Conservation (phyloP, 225 moss, liverwort and hornwort species). For the Rhytidiadelphus loreus region DNA sequence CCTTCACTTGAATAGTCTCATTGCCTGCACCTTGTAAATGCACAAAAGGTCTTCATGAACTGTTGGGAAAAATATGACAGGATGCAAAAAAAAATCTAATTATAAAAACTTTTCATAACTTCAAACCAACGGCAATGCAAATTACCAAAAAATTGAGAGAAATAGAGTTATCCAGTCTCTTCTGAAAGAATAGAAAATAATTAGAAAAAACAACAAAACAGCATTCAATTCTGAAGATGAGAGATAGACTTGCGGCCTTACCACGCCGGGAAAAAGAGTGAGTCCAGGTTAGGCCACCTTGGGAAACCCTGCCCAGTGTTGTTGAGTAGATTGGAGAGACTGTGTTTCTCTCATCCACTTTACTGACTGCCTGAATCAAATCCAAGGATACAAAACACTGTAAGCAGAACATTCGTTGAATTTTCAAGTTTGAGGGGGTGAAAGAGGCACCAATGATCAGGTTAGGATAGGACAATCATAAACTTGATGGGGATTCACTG, state of each 20-base stretch:
- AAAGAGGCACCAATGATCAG: background rate
- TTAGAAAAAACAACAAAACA: background rate
- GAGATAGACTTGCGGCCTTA: background rate
- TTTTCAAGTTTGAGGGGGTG: background rate
- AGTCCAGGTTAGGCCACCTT: conserved; percentile 60
- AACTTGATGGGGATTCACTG: background rate
- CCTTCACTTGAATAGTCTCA: conserved; percentile 38
- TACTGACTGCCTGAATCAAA: conserved; percentile 27
- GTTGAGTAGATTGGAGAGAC: conserved; percentile 39
- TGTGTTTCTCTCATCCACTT: conserved; percentile 28
- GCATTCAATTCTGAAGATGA: background rate
- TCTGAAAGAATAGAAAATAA: background rate
- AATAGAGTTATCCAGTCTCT: background rate
- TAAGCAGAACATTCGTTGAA: background rate
- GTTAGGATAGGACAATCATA: background rate
- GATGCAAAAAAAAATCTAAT: background rate
- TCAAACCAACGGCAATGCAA: background rate
- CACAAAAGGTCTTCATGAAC: background rate
- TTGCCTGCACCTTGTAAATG: conserved; percentile 4
- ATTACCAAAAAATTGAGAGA: background rate
- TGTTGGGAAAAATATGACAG: background rate
- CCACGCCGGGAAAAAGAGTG: conserved; percentile 23
- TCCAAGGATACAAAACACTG: background rate
- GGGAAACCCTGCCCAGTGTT: conserved; percentile 23
- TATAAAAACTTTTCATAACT: background rate